Evolutionary conservation across 176 grass and related monocot species (phyloP).

Genomic region (Rhipidocladum racemiflorum): DNA sequence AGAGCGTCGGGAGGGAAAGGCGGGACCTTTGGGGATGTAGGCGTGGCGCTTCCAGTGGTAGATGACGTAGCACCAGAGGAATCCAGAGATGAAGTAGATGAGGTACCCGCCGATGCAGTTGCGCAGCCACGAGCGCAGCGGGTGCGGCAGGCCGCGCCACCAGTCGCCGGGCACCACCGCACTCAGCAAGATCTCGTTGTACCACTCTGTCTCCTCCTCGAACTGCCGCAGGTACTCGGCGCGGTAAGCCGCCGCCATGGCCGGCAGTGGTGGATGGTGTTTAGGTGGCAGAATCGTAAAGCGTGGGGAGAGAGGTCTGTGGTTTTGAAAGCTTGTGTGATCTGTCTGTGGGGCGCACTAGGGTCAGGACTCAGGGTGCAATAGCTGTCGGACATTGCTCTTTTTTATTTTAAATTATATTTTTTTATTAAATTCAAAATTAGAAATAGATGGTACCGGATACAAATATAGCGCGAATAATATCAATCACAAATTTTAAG

Average conservation of each 20-base stretch:
- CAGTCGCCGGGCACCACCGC: constrained; percentile 44
- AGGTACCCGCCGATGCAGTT: constrained; percentile 72
- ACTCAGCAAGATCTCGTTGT: constrained; percentile 79
- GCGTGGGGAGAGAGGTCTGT: not conserved
- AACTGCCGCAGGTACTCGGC: constrained; percentile 52
- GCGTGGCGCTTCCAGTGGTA: constrained; percentile 94
- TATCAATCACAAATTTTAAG: too few relatives aligned
- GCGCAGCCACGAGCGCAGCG: constrained; percentile 84
- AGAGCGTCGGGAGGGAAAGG: not conserved
- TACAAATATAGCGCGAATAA: too few relatives aligned
- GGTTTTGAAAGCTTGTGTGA: not conserved
- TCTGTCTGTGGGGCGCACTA: too few relatives aligned
- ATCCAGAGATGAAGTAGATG: constrained; percentile 72
- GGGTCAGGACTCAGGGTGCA: too few relatives aligned
- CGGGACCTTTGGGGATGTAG: constrained; percentile 83
- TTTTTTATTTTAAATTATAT: too few relatives aligned
- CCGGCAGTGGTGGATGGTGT: constrained; percentile 12
- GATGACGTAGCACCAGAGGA: constrained; percentile 96
- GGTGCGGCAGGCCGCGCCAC: constrained; percentile 72
- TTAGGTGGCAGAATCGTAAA: not conserved
- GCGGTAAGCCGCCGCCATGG: constrained; percentile 37
- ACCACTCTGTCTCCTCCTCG: constrained; percentile 75
- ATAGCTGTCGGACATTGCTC: too few relatives aligned
- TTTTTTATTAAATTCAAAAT: too few relatives aligned
- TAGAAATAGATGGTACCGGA: too few relatives aligned